Percentiles rank a stretch among this genome's conserved stretches.
Conservation (phyloP, 495 filamentous ascomycete genomes). For the Xylona heveae region DNA sequence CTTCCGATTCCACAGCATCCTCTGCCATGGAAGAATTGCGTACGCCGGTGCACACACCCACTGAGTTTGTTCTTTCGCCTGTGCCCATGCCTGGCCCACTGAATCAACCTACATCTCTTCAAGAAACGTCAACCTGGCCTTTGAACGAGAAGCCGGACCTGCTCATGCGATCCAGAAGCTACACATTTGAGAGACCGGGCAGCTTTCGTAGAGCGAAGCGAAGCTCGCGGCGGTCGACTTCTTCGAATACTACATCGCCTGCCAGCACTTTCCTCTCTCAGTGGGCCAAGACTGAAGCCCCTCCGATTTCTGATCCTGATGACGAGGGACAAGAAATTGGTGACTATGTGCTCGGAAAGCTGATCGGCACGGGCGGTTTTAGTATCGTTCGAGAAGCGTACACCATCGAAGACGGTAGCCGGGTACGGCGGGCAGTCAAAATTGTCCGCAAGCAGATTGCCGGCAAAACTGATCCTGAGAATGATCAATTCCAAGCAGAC, state of each 20-base stretch:
- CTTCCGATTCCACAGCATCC: conserved; percentile 29
- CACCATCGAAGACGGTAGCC: conserved; percentile 33
- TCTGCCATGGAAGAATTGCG: conserved; percentile 31
- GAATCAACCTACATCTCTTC: conserved; percentile 9
- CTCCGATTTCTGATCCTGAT: too few species aligned
- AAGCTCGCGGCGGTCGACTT: conserved; percentile 12
- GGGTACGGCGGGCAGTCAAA: conserved; percentile 40
- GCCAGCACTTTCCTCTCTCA: conserved; percentile 37
- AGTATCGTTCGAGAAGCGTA: conserved; percentile 50
- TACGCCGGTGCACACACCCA: conserved; percentile 22
- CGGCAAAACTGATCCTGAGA: conserved; percentile 35
- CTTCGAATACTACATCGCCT: conserved; percentile 16
- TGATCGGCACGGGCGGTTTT: conserved; percentile 50
- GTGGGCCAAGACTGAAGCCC: conserved; percentile 26
- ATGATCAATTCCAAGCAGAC: conserved; percentile 35
- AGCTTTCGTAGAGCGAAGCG: not conserved
- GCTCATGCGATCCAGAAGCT: not conserved
- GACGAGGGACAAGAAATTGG: conserved; percentile 58
- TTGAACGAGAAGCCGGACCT: not conserved
- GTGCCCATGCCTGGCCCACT: conserved; percentile 22
- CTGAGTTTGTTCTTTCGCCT: conserved; percentile 33
- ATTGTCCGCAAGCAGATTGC: conserved; percentile 43
- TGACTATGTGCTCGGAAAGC: conserved; percentile 48
- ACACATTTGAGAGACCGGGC: not conserved
- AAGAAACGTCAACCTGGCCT: conserved; percentile 3